Evolutionary conservation across 2,329 filamentous ascomycete genomes (phyloP), one percentile per base, ranked within the genome.

Genomic region (Claviceps fusiformis): DNA sequence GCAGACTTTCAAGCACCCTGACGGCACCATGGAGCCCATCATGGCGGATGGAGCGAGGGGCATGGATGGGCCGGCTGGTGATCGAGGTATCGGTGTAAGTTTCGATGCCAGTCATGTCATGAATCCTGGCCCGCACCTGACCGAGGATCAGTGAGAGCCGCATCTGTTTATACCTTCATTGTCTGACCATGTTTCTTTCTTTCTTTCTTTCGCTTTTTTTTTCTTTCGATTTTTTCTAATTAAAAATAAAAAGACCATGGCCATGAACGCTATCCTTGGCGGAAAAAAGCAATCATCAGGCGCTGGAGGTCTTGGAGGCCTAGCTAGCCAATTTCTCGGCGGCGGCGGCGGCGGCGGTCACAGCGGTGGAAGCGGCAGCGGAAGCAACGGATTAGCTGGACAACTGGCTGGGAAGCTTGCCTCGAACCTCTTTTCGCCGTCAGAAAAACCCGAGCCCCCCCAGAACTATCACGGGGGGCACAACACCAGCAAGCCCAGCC

Each of bases 81-180:
- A 87, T 53, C 76, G 84, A 59, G 80, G 83, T 45, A 69, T 87
- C 55, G 82, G 83, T 58, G 83, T 87, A 78, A 67, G 83, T 43
- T 31, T 35, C 39, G 46, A 52, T 39, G 48, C 33, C 15, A 31
- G n/a, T n/a, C 31, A 35, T 49, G 46, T 31, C 4, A 27, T 13
- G 19, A 46, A 48, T 4, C 29, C 17, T 17, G 35, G 35, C 35
- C 17, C 27, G 35, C 52, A 33, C 50, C 31, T 15, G 24, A 15
- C 5, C 44, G 11, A n/a, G 5, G 6, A 50, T 49, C 7, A 13
- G 13, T 9, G 7, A 43, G n/a, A 35, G 35, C 44, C 27, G 24
- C 13, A n/a, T 24, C 6, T 29, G 31, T 54, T 44, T 46, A 50
- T 27, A 54, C 47, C 19, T 27, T 19, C 15, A 9, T 57, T 41